Evolutionary conservation across 331 rosid genomes (phyloP).

Genomic region (Quercus lobata): DNA sequence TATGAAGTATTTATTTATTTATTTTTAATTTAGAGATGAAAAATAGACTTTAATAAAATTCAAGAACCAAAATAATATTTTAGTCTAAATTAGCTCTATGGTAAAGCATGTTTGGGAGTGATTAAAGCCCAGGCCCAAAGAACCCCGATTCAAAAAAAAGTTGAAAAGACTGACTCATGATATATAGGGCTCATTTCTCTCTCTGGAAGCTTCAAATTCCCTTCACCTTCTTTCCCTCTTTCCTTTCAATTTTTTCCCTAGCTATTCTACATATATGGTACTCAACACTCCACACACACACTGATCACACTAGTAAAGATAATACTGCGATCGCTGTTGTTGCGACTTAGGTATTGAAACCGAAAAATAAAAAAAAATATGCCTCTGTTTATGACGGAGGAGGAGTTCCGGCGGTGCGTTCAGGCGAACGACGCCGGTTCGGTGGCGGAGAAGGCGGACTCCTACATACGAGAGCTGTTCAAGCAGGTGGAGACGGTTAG

Average conservation of each 20-base stretch:
- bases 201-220: not conserved
- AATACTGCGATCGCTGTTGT: too few relatives aligned
- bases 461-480: conserved; percentile 65
- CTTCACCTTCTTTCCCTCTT: conserved; percentile 14
- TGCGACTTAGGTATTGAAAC: too few relatives aligned
- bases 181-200: not conserved
- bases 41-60: too few relatives aligned
- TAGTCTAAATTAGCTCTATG: too few relatives aligned
- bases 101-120: too few relatives aligned
- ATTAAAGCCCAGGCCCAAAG: too few relatives aligned
- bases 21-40: too few relatives aligned
- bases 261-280: too few relatives aligned
- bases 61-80: too few relatives aligned
- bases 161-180: not conserved
- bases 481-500: conserved; percentile 75
- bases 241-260: not conserved
- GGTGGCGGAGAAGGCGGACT: conserved; percentile 81
- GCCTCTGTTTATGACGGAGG: conserved; percentile 80
- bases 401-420: conserved; percentile 66
- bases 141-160: not conserved
- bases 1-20: too few relatives aligned
- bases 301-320: too few relatives aligned
- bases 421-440: conserved; percentile 44
- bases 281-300: not conserved
- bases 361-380: not conserved